A percentile compares a stretch with the other conserved stretches of the same genome.
Conservation (phyloP, 192 early-diverging fungal species). For the Coemansia sp. region DNA sequence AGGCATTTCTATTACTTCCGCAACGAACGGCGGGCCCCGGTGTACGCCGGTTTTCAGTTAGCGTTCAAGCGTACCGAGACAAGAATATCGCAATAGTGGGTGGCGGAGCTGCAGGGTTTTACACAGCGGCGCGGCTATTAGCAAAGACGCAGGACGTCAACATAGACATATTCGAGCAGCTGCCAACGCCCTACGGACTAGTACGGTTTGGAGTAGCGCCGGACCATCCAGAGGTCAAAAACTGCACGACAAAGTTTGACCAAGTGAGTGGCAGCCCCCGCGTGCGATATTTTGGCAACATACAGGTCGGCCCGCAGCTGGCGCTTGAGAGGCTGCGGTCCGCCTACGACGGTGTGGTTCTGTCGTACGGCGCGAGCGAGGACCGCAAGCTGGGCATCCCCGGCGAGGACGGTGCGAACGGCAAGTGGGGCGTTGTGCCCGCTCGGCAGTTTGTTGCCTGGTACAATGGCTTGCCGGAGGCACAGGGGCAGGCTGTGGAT, state of each 20-base stretch:
- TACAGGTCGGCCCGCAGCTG: constrained; percentile 59
- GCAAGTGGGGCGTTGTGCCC: constrained; percentile 60
- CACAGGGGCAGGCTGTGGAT: constrained; percentile 61
- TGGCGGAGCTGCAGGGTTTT: constrained; percentile 87
- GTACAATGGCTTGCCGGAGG: constrained; percentile 88
- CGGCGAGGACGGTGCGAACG: constrained; percentile 56
- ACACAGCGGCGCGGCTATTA: constrained; percentile 81
- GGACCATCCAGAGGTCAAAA: constrained; percentile 96
- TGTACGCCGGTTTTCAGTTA: not conserved
- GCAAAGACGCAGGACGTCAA: constrained; percentile 48
- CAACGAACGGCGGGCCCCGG: not conserved
- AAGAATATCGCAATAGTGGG: constrained; percentile 66
- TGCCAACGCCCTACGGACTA: constrained; percentile 86
- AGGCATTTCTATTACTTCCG: not conserved
- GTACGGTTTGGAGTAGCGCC: constrained; percentile 95
- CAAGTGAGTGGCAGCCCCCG: constrained; percentile 66
- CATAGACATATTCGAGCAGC: constrained; percentile 84
- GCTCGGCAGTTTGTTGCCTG: constrained; percentile 90
- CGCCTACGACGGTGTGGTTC: constrained; percentile 74
- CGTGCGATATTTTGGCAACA: constrained; percentile 83
- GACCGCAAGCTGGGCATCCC: constrained; percentile 71
- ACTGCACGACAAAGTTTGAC: constrained; percentile 78
- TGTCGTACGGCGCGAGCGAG: constrained; percentile 83
- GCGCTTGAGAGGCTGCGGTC: constrained; percentile 55
- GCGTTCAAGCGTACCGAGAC: not conserved